Percentiles rank a stretch among this genome's conserved stretches.
Conservation (phyloP, 1,139 yeast genomes). For the Candida glucosophila region DNA sequence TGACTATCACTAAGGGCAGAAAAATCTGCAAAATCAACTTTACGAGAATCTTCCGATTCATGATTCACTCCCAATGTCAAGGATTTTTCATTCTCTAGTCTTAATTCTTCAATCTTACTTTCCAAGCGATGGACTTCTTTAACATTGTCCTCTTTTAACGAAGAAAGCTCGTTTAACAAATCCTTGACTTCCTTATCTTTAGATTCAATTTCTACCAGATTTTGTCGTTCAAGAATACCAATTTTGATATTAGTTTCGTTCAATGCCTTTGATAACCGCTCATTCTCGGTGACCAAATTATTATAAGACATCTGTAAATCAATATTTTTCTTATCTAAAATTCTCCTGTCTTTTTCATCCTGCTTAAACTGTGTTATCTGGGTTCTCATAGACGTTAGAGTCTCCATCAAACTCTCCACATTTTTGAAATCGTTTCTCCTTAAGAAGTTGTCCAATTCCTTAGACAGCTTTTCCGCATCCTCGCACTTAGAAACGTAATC, state of each 20-base stretch:
- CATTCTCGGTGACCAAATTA: slow-evolving; percentile 21
- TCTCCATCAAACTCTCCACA: slow-evolving; percentile 17
- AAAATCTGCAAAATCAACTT: slow-evolving; percentile 23
- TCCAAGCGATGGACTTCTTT: slow-evolving; percentile 44
- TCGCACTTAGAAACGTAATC: slow-evolving; percentile 26
- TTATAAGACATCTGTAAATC: slow-evolving; percentile 26
- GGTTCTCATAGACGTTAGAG: slow-evolving; percentile 8
- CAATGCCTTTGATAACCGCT: slow-evolving; percentile 21
- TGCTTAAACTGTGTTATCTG: slow-evolving; percentile 8
- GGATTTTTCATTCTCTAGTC: slow-evolving; percentile 18
- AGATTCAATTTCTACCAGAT: slow-evolving; percentile 22
- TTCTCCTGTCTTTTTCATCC: slow-evolving; percentile 13
- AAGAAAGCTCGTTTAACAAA: slow-evolving; percentile 18
- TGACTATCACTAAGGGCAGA: slow-evolving; percentile 31
- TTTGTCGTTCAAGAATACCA: slow-evolving; percentile 32
- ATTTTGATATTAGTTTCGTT: slow-evolving; percentile 32
- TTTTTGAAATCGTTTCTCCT: slow-evolving; percentile 18
- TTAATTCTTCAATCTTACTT: slow-evolving; percentile 35
- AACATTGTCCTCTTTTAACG: slow-evolving; percentile 27
- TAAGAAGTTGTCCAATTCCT: slow-evolving; percentile 25
- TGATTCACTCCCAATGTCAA: background rate
- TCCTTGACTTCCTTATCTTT: slow-evolving; percentile 19
- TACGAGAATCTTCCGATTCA: slow-evolving; percentile 10
- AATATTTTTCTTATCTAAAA: slow-evolving; percentile 32
- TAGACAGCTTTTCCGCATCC: slow-evolving; percentile 18